These are phyloP conservation scores for Barbatosphaeria neglecta DNA, from an alignment of 495 filamentous ascomycete species.

Conservation along the genomic window DNA sequence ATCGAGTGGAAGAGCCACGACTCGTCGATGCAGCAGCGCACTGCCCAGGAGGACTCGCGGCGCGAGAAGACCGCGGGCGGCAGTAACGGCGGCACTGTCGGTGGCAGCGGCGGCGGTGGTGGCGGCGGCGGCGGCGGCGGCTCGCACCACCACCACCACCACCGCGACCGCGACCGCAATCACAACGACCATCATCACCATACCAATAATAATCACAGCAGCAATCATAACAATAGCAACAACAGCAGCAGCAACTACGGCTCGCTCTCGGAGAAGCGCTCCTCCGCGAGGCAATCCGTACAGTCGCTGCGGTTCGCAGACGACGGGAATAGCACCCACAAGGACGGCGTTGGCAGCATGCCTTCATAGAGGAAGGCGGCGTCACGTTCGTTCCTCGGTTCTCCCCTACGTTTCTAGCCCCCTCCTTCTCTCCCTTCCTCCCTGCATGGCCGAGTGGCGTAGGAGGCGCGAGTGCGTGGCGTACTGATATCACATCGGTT, in stretches of 20 bases:
- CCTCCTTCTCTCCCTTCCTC: no score
- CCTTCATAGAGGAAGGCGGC: background rate
- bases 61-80: conserved; percentile 53
- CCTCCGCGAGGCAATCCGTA: background rate
- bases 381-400: no score
- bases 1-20: conserved; percentile 92
- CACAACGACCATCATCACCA: no score
- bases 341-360: no score
- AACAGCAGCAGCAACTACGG: conserved; percentile 9
- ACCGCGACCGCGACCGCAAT: conserved; percentile 12
- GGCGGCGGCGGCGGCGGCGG: background rate
- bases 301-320: background rate
- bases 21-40: conserved; percentile 67
- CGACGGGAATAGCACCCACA: conserved; percentile 1
- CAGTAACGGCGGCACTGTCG: conserved; percentile 26
- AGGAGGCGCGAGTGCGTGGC: no score
- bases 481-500: no score
- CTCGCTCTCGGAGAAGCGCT: background rate
- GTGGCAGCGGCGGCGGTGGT: background rate
- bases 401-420: no score
- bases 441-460: no score
- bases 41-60: conserved; percentile 69
- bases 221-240: conserved; percentile 14
- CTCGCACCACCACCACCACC: conserved; percentile 1
- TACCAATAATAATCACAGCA: conserved; percentile 11